phyloP scores from a whole-genome alignment of 2,329 filamentous ascomycete genomes.

The Ceratocystis huliohia region DNA sequence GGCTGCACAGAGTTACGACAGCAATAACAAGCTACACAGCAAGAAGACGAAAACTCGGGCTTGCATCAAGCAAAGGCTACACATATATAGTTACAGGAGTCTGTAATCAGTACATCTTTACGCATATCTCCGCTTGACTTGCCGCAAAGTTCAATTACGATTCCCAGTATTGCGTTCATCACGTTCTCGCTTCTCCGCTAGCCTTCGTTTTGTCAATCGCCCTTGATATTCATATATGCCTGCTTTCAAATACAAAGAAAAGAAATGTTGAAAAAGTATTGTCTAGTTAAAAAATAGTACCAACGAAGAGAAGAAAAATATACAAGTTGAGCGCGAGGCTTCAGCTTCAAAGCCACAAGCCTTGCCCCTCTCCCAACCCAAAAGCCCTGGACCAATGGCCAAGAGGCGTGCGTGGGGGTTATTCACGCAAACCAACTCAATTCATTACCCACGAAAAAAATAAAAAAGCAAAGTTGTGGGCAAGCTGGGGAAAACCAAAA shows the following conservation, averaged over 20 bases:
- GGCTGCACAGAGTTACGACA: neutral
- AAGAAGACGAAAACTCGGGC: neutral
- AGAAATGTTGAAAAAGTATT: slow-evolving; percentile 8
- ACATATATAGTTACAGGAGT: neutral
- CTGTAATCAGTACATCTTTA: neutral
- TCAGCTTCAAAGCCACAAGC: neutral
- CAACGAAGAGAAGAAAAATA: slow-evolving; percentile 13
- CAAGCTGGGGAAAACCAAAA: neutral
- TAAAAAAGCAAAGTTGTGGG: neutral
- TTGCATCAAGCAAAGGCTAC: neutral
- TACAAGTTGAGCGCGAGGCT: neutral
- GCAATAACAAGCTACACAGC: neutral
- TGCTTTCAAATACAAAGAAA: slow-evolving; percentile 8
- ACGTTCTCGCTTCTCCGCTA: neutral
- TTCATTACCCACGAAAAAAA: neutral
- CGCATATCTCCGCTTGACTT: no score
- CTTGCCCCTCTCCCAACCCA: neutral
- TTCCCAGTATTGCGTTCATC: neutral
- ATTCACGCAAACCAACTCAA: neutral
- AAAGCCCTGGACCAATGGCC: neutral
- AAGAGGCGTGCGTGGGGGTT: neutral
- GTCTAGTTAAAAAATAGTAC: slow-evolving; percentile 10
- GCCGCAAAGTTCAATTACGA: neutral
- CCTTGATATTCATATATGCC: slow-evolving; percentile 8
- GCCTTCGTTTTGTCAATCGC: neutral